phyloP scores from a whole-genome alignment of 73 alveolate genomes.

The Diophrys sp. region DNA sequence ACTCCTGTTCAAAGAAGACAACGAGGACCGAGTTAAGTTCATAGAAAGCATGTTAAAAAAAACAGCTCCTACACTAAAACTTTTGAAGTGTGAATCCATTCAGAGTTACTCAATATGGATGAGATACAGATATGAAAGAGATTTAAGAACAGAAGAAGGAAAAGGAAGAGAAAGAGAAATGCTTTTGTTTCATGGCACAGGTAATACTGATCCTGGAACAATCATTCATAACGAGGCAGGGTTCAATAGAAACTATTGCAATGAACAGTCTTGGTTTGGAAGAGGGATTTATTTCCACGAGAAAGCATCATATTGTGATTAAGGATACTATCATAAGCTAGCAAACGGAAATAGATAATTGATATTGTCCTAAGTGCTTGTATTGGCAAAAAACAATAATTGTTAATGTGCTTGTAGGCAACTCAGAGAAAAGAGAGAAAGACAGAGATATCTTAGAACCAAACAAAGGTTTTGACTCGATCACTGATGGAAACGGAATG shows the following conservation, averaged over 20 bases:
- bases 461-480: neutral
- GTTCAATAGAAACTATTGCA: conserved; percentile 17
- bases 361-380: neutral
- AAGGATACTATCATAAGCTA: conserved; percentile 5
- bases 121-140: neutral
- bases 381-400: no score
- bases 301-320: conserved; percentile 17
- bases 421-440: neutral
- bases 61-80: neutral
- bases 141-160: neutral
- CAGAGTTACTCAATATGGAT: neutral
- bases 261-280: conserved; percentile 46
- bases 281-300: conserved; percentile 42
- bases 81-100: neutral
- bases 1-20: no score
- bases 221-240: conserved; percentile 12
- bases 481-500: neutral
- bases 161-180: neutral
- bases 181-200: conserved; percentile 18
- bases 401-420: neutral
- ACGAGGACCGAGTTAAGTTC: no score
- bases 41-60: no score
- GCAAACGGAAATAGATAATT: neutral
- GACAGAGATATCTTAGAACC: neutral
- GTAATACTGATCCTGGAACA: conserved; percentile 7